A percentile compares a stretch with the other conserved stretches of the same genome.
These are phyloP conservation scores for Cytospora piceicola DNA, from an alignment of 2,329 filamentous ascomycete species.

Conservation along the genomic window DNA sequence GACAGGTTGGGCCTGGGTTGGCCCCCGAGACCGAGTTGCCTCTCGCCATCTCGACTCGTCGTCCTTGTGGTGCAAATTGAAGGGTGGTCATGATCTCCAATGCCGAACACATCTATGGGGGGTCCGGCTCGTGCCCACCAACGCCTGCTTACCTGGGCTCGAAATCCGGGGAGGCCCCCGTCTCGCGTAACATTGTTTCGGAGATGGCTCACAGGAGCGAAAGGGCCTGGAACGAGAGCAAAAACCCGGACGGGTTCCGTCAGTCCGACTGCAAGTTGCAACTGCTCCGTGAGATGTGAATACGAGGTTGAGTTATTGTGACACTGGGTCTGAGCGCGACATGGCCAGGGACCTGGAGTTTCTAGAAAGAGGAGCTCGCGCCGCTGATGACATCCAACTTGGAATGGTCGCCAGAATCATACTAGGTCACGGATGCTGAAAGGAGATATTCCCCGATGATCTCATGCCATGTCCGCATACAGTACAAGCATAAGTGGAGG, in stretches of 20 bases:
- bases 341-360: not conserved
- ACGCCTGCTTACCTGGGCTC: not conserved
- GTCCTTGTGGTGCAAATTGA: not conserved
- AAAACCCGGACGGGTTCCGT: not conserved
- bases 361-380: not conserved
- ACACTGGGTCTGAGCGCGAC: not conserved
- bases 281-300: not conserved
- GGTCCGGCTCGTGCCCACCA: too few species aligned
- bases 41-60: not conserved
- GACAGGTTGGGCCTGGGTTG: not conserved
- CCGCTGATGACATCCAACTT: not conserved
- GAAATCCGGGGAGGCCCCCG: not conserved
- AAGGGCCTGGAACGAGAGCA: not conserved
- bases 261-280: too few species aligned
- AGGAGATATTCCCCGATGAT: not conserved
- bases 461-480: not conserved
- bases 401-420: not conserved
- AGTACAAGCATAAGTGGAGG: too few species aligned
- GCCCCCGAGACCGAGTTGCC: not conserved
- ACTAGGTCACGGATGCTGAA: not conserved
- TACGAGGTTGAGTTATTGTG: not conserved
- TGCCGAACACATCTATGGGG: too few species aligned
- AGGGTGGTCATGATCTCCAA: not conserved
- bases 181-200: not conserved
- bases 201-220: not conserved